Conservation (phyloP, 2,329 filamentous ascomycete genomes). For the Calonectria fujianensis region DNA sequence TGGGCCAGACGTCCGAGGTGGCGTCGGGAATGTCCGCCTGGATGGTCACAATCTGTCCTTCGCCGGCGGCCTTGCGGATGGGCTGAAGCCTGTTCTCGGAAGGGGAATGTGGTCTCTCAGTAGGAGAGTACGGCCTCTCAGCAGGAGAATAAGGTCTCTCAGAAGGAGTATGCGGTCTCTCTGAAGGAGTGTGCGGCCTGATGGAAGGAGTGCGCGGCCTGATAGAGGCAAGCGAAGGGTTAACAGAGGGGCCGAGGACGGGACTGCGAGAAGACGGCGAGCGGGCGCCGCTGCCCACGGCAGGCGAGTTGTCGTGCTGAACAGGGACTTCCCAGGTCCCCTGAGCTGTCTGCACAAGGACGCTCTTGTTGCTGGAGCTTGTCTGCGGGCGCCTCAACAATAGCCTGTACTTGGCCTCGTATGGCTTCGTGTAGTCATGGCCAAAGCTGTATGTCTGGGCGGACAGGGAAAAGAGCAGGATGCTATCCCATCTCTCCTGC, state of each 20-base stretch:
- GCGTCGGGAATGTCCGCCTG: neutral
- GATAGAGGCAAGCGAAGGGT: neutral
- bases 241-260: neutral
- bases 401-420: neutral
- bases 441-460: neutral
- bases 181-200: neutral
- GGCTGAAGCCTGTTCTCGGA: neutral
- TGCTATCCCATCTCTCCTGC: neutral
- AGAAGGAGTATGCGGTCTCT: neutral
- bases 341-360: neutral
- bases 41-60: neutral
- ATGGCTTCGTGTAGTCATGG: neutral
- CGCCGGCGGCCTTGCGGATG: neutral
- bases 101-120: neutral
- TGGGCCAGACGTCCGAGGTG: neutral
- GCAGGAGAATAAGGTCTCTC: neutral
- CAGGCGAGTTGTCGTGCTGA: neutral
- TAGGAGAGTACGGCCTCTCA: too few species aligned
- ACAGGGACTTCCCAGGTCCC: constrained; percentile 8
- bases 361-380: neutral
- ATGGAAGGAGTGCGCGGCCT: neutral
- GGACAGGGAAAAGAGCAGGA: neutral
- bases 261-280: neutral
- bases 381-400: neutral
- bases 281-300: too few species aligned